Evolutionary conservation across 2,329 filamentous ascomycete genomes (phyloP).

Genomic region (Coniochaeta pulveracea): DNA sequence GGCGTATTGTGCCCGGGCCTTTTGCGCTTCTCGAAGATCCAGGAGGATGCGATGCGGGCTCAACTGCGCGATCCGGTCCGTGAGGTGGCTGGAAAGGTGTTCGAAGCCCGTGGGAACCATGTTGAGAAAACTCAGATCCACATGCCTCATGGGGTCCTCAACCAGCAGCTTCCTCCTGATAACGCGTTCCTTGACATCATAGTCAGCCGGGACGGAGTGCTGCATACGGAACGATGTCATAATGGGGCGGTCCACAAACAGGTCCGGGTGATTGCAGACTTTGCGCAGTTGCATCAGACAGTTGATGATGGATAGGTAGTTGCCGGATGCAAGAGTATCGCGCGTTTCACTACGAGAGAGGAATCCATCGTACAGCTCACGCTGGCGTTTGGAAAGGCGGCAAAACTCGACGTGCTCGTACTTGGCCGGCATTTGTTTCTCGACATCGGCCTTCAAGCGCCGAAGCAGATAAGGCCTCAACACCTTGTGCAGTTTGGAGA

Average conservation of each 20-base stretch:
- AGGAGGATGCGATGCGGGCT: slow-evolving; percentile 61
- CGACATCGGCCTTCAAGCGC: slow-evolving; percentile 88
- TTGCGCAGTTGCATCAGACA: slow-evolving; percentile 96
- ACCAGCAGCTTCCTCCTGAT: slow-evolving; percentile 57
- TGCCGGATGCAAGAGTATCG: slow-evolving; percentile 79
- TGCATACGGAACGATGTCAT: slow-evolving; percentile 94
- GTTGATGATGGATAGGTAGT: slow-evolving; percentile 96
- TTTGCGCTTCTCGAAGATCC: slow-evolving; percentile 62
- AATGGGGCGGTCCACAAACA: slow-evolving; percentile 92
- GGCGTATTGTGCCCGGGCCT: slow-evolving; percentile 43
- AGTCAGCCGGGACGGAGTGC: slow-evolving; percentile 64
- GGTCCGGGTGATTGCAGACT: slow-evolving; percentile 95
- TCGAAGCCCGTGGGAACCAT: slow-evolving; percentile 65
- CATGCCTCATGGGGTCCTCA: slow-evolving; percentile 47
- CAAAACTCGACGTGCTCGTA: slow-evolving; percentile 97
- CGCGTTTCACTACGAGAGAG: slow-evolving; percentile 82
- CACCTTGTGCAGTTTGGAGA: slow-evolving; percentile 88
- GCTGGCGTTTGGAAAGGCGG: slow-evolving; percentile 85
- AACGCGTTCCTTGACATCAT: slow-evolving; percentile 58
- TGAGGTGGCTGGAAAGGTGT: slow-evolving; percentile 40
- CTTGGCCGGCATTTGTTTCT: slow-evolving; percentile 98
- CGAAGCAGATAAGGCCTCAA: slow-evolving; percentile 84
- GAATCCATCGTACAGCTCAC: slow-evolving; percentile 94
- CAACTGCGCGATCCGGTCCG: slow-evolving; percentile 49
- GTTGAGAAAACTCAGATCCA: slow-evolving; percentile 69